phyloP scores from a whole-genome alignment of 2,329 filamentous ascomycete genomes.

The Sarocladium brachiariae region DNA sequence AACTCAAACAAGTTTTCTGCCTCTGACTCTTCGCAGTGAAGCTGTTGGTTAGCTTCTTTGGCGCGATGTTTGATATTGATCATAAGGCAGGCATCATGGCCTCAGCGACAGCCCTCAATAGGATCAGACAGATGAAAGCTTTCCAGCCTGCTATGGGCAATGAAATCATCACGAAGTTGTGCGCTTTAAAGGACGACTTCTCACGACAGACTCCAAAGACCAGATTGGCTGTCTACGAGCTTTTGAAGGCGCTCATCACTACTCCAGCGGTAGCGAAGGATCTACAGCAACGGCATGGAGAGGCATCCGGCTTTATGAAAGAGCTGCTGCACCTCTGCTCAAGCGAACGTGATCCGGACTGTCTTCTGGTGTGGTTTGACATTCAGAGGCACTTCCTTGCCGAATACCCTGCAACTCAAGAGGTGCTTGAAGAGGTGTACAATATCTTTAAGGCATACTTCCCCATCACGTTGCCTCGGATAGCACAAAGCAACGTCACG shows the following conservation, averaged over 20 bases:
- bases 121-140: conserved; percentile 40
- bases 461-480: conserved; percentile 48
- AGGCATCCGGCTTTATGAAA: conserved; percentile 38
- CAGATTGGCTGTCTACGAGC: conserved; percentile 43
- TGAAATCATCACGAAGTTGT: conserved; percentile 42
- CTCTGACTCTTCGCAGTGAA: conserved; percentile 23
- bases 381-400: conserved; percentile 38
- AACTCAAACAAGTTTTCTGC: neutral
- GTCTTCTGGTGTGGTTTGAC: conserved; percentile 51
- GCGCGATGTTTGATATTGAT: conserved; percentile 51
- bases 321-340: conserved; percentile 44
- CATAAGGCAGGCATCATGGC: conserved; percentile 52
- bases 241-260: conserved; percentile 38
- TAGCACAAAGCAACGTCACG: conserved; percentile 45
- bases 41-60: conserved; percentile 47
- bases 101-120: conserved; percentile 44
- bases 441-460: conserved; percentile 53
- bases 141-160: conserved; percentile 43
- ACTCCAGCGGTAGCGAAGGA: conserved; percentile 35
- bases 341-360: conserved; percentile 50
- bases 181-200: conserved; percentile 50
- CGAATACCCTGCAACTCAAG: conserved; percentile 36
- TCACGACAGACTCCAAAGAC: conserved; percentile 45
- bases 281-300: conserved; percentile 37
- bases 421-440: conserved; percentile 44